Percentiles rank a stretch among this genome's conserved stretches.
phyloP scores from a whole-genome alignment of 2,329 filamentous ascomycete species.

The Dendrostoma leiphaemia region DNA sequence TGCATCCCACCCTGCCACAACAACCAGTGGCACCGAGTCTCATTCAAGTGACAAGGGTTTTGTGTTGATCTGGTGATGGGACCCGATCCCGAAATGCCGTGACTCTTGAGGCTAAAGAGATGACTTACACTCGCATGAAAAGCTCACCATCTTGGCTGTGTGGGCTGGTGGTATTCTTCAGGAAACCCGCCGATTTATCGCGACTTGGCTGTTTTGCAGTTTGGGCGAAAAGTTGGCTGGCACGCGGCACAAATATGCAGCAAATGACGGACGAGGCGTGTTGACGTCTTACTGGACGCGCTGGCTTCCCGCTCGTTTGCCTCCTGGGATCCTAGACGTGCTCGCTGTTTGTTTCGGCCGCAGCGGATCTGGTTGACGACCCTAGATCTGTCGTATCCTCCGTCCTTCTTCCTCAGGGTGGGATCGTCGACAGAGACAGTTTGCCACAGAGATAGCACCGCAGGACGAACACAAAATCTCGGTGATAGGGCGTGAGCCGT shows the following conservation, averaged over 20 bases:
- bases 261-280: constrained; percentile 17
- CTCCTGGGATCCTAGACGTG: not conserved
- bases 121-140: constrained; percentile 18
- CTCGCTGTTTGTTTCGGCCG: not conserved
- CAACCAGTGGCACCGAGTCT: constrained; percentile 8
- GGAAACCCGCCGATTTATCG: too few species aligned
- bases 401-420: not conserved
- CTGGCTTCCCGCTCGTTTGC: constrained; percentile 5
- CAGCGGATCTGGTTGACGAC: not conserved
- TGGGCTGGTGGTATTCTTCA: not conserved
- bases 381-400: not conserved
- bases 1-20: constrained; percentile 9
- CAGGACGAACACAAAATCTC: too few species aligned
- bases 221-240: constrained; percentile 13
- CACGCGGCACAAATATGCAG: constrained; percentile 12
- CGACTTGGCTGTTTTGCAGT: constrained; percentile 5
- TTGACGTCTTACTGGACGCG: constrained; percentile 15
- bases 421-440: not conserved
- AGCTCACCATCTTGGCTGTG: constrained; percentile 17
- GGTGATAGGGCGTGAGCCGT: too few species aligned
- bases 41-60: constrained; percentile 7
- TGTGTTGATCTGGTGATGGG: constrained; percentile 12
- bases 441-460: not conserved
- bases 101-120: not conserved
- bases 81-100: not conserved